Base-by-base conservation (phyloP, 164 flowering plant species). In the Nymphaea thermarum region DNA sequence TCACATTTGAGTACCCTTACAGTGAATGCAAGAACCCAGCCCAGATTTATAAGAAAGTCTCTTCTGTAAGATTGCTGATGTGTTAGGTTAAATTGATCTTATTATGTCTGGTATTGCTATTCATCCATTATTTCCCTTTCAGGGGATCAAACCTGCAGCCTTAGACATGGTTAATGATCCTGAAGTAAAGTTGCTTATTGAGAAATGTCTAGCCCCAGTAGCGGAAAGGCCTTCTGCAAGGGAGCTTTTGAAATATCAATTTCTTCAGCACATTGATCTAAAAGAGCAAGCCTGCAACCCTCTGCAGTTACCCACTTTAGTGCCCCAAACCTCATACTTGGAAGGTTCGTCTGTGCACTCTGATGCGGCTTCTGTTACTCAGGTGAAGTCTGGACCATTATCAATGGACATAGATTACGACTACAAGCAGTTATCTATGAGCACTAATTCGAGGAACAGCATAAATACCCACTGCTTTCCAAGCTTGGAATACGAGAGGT, bases 401-500 rank as follows among this genome's bases (percentile, higher is more conserved):
- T 79, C 86, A 44, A 82, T 93, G 93, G 96, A 90, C 53, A 71
- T 86, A 42, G 98, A 90, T 75, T 42, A 75, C 55, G 86, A 81
- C 64, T 65, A 60, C 75, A 77, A 78, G 67, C 73, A 79, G 70
- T 42, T 75, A 44, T 66, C 80, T 10, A 62, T 44, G 59, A 68
- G 74, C 65, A 55, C 78, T 57, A 62, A 8, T 17, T 65, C 72
- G 1, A 65, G 73, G 70, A 80, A 77, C 64, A 68, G 60, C 70
- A 71, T 43, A 64, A 81, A 65, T 53, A 70, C 60, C 71, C 71
- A 79, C 47, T 68, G 68, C 25, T 65, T 67, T 16, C 53, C 43
- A 12, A 59, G 65, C 61, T 62, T 74, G 68, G 96, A 93, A 78
- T 76, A 82, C 71, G 80, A 74, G 44, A 85, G 87, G 75, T 62